Conservation (phyloP, 495 filamentous ascomycete genomes). For the Penicillium daleae region DNA sequence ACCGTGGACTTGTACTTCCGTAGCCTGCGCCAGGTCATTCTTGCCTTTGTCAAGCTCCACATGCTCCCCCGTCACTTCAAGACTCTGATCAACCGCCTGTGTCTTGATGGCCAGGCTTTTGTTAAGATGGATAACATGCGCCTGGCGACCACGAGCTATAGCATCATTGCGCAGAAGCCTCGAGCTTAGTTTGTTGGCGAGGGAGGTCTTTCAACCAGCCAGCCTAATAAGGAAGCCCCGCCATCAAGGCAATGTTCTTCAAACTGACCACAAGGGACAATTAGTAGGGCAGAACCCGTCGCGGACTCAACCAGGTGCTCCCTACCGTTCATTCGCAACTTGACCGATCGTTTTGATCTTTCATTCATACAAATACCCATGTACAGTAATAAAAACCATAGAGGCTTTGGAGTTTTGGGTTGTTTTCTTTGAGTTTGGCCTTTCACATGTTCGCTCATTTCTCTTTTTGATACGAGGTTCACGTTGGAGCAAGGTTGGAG, state of each 20-base stretch:
- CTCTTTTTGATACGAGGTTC: slow-evolving; percentile 4
- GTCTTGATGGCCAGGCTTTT: slow-evolving; percentile 63
- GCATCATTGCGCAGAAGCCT: slow-evolving; percentile 64
- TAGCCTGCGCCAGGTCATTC: slow-evolving; percentile 56
- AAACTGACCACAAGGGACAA: no score
- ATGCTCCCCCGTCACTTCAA: slow-evolving; percentile 62
- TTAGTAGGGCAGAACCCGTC: no score
- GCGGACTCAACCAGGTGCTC: no score
- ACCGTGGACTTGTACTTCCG: slow-evolving; percentile 65
- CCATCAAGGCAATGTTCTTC: background rate
- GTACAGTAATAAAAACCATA: slow-evolving; percentile 25
- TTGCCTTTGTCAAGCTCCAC: slow-evolving; percentile 55
- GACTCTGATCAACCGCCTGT: slow-evolving; percentile 65
- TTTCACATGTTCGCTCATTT: slow-evolving; percentile 9
- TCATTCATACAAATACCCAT: slow-evolving; percentile 24
- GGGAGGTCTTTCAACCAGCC: background rate
- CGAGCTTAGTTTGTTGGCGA: slow-evolving; percentile 14
- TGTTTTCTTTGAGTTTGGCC: slow-evolving; percentile 7
- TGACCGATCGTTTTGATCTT: background rate
- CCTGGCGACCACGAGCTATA: slow-evolving; percentile 63
- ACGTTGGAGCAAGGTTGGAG: slow-evolving; percentile 14
- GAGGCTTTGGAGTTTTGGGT: slow-evolving; percentile 16
- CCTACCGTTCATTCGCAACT: background rate
- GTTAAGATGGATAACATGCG: slow-evolving; percentile 66
- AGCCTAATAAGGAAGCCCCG: no score